Conservation (phyloP, 345 rosid genomes). For the Mercurialis annua region DNA sequence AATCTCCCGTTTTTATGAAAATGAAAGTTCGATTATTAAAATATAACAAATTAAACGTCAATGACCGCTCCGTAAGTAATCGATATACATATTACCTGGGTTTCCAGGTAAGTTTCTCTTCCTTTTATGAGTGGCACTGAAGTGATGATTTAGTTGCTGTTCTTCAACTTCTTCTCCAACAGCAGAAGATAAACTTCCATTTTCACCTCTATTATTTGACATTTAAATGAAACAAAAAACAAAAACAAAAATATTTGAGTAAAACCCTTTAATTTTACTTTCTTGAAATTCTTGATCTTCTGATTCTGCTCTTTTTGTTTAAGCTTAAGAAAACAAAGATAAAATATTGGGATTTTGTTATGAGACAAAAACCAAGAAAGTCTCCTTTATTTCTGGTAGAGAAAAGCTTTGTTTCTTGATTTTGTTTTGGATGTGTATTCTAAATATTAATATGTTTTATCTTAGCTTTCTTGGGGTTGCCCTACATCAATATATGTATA, state of each 20-base stretch:
- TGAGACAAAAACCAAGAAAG: slow-evolving; percentile 36
- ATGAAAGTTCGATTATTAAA: too few species aligned
- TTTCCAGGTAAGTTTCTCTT: slow-evolving; percentile 46
- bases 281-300: slow-evolving; percentile 12
- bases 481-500: neutral
- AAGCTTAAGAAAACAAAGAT: neutral
- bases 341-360: slow-evolving; percentile 20
- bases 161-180: slow-evolving; percentile 22
- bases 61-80: neutral
- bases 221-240: slow-evolving; percentile 21
- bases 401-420: slow-evolving; percentile 1
- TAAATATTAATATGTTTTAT: neutral
- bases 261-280: slow-evolving; percentile 17
- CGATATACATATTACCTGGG: slow-evolving; percentile 28
- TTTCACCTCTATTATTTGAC: slow-evolving; percentile 37
- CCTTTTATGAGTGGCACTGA: slow-evolving; percentile 28
- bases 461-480: slow-evolving; percentile 4
- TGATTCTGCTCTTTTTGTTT: slow-evolving; percentile 7
- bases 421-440: slow-evolving; percentile 16
- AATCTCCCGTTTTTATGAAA: too few species aligned
- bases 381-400: slow-evolving; percentile 36
- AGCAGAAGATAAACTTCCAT: slow-evolving; percentile 33
- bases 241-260: neutral
- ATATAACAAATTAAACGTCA: too few species aligned
- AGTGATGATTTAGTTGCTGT: slow-evolving; percentile 17